These are phyloP conservation scores for Quambalaria eucalypti DNA, from an alignment of 1,284 basidiomycete species.

Conservation along the genomic window DNA sequence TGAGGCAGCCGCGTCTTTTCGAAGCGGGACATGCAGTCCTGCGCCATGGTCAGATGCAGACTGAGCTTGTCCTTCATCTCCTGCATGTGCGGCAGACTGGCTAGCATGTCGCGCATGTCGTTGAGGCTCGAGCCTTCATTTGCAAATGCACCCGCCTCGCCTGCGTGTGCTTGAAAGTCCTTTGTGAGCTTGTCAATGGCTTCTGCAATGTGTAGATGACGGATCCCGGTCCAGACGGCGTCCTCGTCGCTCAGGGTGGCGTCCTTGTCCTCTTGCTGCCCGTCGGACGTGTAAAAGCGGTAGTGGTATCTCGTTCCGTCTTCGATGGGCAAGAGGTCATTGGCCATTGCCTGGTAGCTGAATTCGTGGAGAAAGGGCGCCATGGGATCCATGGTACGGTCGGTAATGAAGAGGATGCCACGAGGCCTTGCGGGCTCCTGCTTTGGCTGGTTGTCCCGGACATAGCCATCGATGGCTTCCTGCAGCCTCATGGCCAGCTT, in stretches of 20 bases:
- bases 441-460: constrained; percentile 51
- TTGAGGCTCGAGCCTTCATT: constrained; percentile 67
- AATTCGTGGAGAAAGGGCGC: constrained; percentile 93
- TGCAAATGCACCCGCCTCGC: constrained; percentile 78
- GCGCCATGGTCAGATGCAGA: constrained; percentile 90
- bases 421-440: constrained; percentile 62
- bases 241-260: constrained; percentile 76
- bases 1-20: constrained; percentile 74
- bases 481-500: constrained; percentile 36
- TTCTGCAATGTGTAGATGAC: constrained; percentile 97
- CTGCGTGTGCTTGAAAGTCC: constrained; percentile 86
- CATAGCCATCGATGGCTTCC: constrained; percentile 25
- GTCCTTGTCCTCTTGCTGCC: constrained; percentile 74
- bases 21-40: constrained; percentile 90
- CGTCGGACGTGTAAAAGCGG: constrained; percentile 50
- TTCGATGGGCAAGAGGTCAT: constrained; percentile 74
- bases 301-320: constrained; percentile 78
- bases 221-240: constrained; percentile 78
- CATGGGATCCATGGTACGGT: constrained; percentile 84
- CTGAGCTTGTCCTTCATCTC: constrained; percentile 95
- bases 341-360: constrained; percentile 97
- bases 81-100: constrained; percentile 85
- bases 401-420: constrained; percentile 79
- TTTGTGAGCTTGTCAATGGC: constrained; percentile 91
- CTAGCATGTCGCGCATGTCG: constrained; percentile 99